Evolutionary conservation across 495 filamentous ascomycete genomes (phyloP).

Genomic region (Neurospora tetraspora): DNA sequence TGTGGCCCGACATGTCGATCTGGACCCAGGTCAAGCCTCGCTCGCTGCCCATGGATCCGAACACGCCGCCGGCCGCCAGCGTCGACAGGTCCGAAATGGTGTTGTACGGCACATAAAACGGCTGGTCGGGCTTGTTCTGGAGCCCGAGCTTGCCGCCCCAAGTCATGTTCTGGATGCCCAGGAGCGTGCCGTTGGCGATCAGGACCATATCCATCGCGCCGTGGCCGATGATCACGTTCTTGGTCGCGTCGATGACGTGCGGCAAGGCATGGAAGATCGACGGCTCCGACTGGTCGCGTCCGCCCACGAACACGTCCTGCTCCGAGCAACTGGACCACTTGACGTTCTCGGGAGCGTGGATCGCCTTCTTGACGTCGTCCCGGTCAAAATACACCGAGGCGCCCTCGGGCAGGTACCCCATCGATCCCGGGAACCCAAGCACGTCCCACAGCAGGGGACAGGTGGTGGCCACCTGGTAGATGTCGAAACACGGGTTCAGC

Average conservation of each 20-base stretch:
- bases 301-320: constrained; percentile 45
- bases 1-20: constrained; percentile 51
- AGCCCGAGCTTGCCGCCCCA: constrained; percentile 69
- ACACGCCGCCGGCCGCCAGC: constrained; percentile 42
- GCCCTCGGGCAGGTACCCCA: constrained; percentile 40
- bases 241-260: constrained; percentile 58
- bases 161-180: constrained; percentile 78
- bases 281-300: constrained; percentile 35
- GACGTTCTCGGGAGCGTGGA: constrained; percentile 51
- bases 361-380: constrained; percentile 62
- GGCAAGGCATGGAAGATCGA: constrained; percentile 47
- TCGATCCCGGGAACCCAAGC: constrained; percentile 49
- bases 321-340: constrained; percentile 50
- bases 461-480: constrained; percentile 64
- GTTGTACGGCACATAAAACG: constrained; percentile 59
- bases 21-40: constrained; percentile 58
- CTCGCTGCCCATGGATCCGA: constrained; percentile 55
- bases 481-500: constrained; percentile 73
- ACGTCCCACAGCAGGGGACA: constrained; percentile 67
- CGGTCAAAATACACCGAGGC: constrained; percentile 67
- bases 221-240: constrained; percentile 60
- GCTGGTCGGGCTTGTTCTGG: constrained; percentile 41
- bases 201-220: constrained; percentile 50
- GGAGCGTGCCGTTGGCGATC: constrained; percentile 55
- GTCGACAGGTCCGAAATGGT: constrained; percentile 24